These are phyloP conservation scores for Persicaria maculosa DNA, from an alignment of 148 eudicot species.

Conservation along the genomic window DNA sequence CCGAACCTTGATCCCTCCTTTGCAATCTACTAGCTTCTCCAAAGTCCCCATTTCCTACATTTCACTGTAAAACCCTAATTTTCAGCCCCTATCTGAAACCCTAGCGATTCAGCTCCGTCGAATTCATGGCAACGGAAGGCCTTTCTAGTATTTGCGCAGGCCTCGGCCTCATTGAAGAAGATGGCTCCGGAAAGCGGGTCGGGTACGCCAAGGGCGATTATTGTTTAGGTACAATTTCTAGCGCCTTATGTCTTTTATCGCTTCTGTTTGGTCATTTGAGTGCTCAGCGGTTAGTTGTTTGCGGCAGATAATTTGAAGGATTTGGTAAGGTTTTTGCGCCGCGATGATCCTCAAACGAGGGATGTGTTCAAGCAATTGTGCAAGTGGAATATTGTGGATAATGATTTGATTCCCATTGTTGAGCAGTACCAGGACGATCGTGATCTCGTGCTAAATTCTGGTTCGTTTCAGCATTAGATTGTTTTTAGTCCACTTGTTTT, in stretches of 20 bases:
- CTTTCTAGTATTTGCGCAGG: slow-evolving; percentile 71
- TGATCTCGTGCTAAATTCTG: slow-evolving; percentile 74
- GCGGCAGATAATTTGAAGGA: slow-evolving; percentile 90
- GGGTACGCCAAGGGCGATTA: slow-evolving; percentile 47
- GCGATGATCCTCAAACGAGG: slow-evolving; percentile 75
- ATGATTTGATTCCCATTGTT: slow-evolving; percentile 84
- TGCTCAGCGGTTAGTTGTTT: slow-evolving; percentile 4
- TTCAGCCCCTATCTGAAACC: slow-evolving; percentile 14
- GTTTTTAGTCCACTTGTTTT: neutral
- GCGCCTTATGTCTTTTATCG: neutral
- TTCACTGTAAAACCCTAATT: neutral
- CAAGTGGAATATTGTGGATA: slow-evolving; percentile 82
- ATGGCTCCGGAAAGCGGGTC: slow-evolving; percentile 31
- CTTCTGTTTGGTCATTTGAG: neutral
- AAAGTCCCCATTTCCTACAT: neutral
- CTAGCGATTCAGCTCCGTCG: slow-evolving; percentile 6
- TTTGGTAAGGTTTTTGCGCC: slow-evolving; percentile 81
- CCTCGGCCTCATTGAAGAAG: slow-evolving; percentile 62
- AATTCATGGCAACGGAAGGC: slow-evolving; percentile 53
- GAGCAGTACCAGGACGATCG: slow-evolving; percentile 67
- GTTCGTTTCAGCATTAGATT: slow-evolving; percentile 21
- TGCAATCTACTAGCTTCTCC: neutral
- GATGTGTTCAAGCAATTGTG: slow-evolving; percentile 94
- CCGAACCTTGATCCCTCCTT: neutral
- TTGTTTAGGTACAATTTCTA: slow-evolving; percentile 47